Base-by-base conservation (phyloP, 441 rosid species). In the Flueggea neowawraea region DNA sequence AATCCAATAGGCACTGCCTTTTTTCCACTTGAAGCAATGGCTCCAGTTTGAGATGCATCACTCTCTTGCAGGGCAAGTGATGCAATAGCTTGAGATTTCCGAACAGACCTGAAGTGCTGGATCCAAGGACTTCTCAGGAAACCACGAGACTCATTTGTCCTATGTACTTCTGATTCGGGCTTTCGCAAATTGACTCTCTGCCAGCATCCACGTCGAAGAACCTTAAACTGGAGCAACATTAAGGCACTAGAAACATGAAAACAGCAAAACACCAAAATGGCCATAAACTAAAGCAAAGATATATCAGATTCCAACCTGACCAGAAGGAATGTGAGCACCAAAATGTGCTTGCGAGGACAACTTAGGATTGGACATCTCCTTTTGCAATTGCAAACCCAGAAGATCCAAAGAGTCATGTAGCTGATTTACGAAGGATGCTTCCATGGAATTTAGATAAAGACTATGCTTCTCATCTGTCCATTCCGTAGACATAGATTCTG, bases 381-480 rank as follows among this genome's bases (percentile, higher is more conserved):
- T 45, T 45, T 55, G 47, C 15, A 57, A 69, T 6, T n/a, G 68
- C 70, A 57, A 61, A 22, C 77, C 82, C 67, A 67, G 63, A 63
- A 47, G 65, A 73, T 62, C 68, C 51, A 65, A 67, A 2, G 87
- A 78, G 31, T 75, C 69, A 61, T 86, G 75, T 77, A 90, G 72
- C 63, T 90, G 96, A 72, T 69, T 69, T n/a, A 88, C 86, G 69
- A 93, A 93, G 15, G 97, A 82, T 69, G 76, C 80, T 74, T 93
- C 98, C 73, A 93, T 64, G 16, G 74, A 77, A 62, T 78, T 73
- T 54, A 90, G 89, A 69, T 88, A 93, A 14, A 70, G 76, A 53
- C 70, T 78, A 72, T 90, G 97, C 77, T 78, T 88, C 85, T 88
- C 96, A 69, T 93, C 69, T 41, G 98, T 93, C 98, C 97, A 93